A percentile compares a stretch with the other conserved stretches of the same genome.
phyloP scores from a whole-genome alignment of 192 early-diverging fungal species.

The Borealophlyctis nickersoniae region DNA sequence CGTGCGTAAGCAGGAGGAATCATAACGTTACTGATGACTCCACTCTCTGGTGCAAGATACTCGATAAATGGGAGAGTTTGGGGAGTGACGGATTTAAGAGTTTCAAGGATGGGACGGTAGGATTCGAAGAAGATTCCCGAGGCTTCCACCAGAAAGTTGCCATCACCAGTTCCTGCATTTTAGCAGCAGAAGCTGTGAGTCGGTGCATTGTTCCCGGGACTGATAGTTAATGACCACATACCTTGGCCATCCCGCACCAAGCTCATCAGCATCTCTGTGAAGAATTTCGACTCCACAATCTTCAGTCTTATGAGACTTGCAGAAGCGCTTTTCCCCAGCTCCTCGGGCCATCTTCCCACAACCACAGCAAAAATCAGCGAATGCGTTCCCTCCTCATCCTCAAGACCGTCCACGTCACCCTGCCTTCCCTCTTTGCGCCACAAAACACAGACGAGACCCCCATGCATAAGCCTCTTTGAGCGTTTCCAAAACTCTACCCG shows the following conservation, averaged over 20 bases:
- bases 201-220: too few species aligned
- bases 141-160: constrained; percentile 26
- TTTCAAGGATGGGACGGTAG: constrained; percentile 27
- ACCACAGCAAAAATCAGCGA: constrained; percentile 43
- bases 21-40: not conserved
- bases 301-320: constrained; percentile 3
- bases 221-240: not conserved
- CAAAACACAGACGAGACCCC: constrained; percentile 43
- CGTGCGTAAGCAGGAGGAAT: constrained; percentile 11
- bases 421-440: too few species aligned
- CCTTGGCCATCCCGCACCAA: not conserved
- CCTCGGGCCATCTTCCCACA: constrained; percentile 24
- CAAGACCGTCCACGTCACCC: not conserved
- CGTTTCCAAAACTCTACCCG: constrained; percentile 45
- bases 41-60: constrained; percentile 1
- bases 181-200: too few species aligned
- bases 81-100: constrained; percentile 15
- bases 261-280: not conserved
- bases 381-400: constrained; percentile 6
- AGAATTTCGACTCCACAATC: constrained; percentile 1
- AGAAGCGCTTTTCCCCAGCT: constrained; percentile 7
- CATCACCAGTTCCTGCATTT: not conserved
- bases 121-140: constrained; percentile 30
- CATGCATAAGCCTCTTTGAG: constrained; percentile 40
- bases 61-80: not conserved